Conservation (phyloP, 2,329 filamentous ascomycete genomes). For the Colletotrichum endophyticum region DNA sequence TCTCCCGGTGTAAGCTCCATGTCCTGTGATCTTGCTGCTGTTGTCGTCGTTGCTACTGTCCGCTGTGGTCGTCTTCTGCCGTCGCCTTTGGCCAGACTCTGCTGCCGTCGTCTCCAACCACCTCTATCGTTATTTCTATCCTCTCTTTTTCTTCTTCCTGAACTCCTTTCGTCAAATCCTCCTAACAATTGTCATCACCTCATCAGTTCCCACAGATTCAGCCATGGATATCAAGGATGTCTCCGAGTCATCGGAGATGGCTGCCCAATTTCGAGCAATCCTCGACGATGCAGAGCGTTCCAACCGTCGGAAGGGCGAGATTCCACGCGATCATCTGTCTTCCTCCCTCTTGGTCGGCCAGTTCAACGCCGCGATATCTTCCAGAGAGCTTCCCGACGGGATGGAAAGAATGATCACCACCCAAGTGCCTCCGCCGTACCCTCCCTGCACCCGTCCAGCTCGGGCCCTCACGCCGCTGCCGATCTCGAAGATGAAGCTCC, state of each 20-base stretch:
- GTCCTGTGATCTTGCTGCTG: background rate
- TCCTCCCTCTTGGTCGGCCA: background rate
- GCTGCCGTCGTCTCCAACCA: background rate
- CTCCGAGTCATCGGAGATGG: background rate
- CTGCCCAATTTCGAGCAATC: background rate
- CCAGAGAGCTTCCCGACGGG: background rate
- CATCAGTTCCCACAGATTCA: background rate
- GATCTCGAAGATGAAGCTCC: slow-evolving; percentile 33
- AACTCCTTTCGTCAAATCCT: background rate
- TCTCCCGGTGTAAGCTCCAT: background rate
- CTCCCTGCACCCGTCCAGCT: slow-evolving; percentile 24
- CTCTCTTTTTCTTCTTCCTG: background rate
- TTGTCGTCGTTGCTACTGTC: background rate
- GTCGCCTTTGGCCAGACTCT: background rate
- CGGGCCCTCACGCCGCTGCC: slow-evolving; percentile 26
- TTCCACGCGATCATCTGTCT: background rate
- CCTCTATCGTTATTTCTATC: background rate
- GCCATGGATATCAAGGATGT: background rate
- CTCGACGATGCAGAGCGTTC: background rate
- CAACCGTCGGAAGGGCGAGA: background rate
- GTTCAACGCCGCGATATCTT: background rate
- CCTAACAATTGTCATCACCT: background rate
- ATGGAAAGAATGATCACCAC: background rate
- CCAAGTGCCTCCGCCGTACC: slow-evolving; percentile 20
- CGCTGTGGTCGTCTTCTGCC: too few relatives aligned